These are phyloP conservation scores for Fomitiporia mediterranea DNA, from an alignment of 1,284 basidiomycete species.

Conservation along the genomic window DNA sequence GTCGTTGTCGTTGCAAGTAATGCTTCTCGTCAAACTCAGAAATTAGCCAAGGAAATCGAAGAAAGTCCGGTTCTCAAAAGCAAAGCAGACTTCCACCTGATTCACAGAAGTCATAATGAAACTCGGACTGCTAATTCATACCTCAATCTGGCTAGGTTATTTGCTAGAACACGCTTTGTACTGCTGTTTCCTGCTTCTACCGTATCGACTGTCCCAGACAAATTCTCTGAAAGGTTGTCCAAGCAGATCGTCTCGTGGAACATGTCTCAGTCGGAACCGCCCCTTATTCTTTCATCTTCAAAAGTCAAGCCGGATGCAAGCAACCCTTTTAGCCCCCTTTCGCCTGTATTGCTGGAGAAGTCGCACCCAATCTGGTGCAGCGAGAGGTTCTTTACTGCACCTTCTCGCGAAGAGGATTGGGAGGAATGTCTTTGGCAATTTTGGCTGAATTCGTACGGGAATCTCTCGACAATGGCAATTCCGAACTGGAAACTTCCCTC, in stretches of 20 bases:
- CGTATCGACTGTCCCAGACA: constrained; percentile 22
- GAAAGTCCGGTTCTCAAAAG: constrained; percentile 27
- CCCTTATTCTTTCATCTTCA: constrained; percentile 22
- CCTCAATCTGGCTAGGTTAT: constrained; percentile 59
- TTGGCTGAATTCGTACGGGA: constrained; percentile 40
- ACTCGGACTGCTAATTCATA: constrained; percentile 47
- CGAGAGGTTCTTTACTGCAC: constrained; percentile 48
- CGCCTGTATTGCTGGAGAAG: constrained; percentile 45
- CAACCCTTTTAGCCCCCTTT: constrained; percentile 35
- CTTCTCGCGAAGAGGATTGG: constrained; percentile 51
- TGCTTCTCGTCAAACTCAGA: constrained; percentile 28
- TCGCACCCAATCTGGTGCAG: constrained; percentile 58
- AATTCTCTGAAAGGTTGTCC: background rate
- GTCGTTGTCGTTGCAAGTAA: constrained; percentile 43
- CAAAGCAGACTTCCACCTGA: constrained; percentile 43
- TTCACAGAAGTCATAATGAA: constrained; percentile 38
- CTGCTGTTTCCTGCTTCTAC: constrained; percentile 45
- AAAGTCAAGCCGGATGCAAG: constrained; percentile 30
- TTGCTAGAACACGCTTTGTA: constrained; percentile 45
- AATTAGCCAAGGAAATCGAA: constrained; percentile 22
- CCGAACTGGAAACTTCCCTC: background rate
- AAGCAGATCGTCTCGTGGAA: background rate
- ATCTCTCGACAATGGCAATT: background rate
- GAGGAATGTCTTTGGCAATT: constrained; percentile 66
- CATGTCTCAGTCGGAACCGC: constrained; percentile 4